Conservation (phyloP, 2,329 filamentous ascomycete species). For the Knufia fluminis region DNA sequence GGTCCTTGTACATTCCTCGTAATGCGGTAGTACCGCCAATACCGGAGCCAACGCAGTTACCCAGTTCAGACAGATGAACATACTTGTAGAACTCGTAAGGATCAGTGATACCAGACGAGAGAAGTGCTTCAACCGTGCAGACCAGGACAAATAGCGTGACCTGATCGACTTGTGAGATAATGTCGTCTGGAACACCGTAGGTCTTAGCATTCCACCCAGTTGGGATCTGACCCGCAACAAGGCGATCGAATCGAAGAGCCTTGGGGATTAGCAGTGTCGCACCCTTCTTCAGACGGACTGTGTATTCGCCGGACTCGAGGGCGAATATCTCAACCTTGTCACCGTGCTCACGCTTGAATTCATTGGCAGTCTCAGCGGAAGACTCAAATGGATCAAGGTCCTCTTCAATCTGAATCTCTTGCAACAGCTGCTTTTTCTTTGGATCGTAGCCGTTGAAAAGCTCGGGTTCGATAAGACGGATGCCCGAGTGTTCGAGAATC, state of each 20-base stretch:
- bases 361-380: conserved; percentile 92
- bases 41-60: conserved; percentile 96
- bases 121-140: conserved; percentile 80
- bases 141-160: conserved; percentile 93
- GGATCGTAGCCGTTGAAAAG: conserved; percentile 95
- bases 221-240: conserved; percentile 93
- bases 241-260: conserved; percentile 90
- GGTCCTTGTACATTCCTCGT: conserved; percentile 96
- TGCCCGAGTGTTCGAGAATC: conserved; percentile 93
- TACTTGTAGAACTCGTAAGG: conserved; percentile 99
- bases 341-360: conserved; percentile 94
- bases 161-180: conserved; percentile 93
- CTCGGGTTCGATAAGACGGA: conserved; percentile 94
- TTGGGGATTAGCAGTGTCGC: conserved; percentile 93
- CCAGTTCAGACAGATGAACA: conserved; percentile 92
- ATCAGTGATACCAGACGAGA: conserved; percentile 91
- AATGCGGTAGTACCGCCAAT: conserved; percentile 91
- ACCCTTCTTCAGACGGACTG: conserved; percentile 89
- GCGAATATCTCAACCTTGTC: conserved; percentile 98
- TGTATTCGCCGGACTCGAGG: conserved; percentile 90
- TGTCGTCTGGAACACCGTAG: conserved; percentile 94
- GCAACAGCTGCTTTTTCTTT: conserved; percentile 95
- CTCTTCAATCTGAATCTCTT: conserved; percentile 95
- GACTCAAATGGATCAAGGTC: conserved; percentile 95
- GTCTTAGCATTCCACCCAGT: conserved; percentile 95